A percentile compares a stretch with the other conserved stretches of the same genome.
Evolutionary conservation across 441 rosid genomes (phyloP).

Genomic region (Aquilaria agallochum): DNA sequence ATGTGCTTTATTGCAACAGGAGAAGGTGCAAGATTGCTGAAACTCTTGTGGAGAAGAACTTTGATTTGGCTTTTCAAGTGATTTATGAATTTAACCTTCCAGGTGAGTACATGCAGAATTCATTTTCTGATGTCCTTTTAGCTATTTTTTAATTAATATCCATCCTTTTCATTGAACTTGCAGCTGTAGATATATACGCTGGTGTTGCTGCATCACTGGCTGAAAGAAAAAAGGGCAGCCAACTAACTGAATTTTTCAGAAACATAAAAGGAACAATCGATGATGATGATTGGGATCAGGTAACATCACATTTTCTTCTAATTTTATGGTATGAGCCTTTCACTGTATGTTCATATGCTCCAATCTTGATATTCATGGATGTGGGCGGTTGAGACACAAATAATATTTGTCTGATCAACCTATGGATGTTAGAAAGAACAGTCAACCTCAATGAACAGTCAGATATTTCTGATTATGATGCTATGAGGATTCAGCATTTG

Average conservation of each 20-base stretch:
- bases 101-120: conserved; percentile 35
- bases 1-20: conserved; percentile 45
- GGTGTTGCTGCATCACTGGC: conserved; percentile 96
- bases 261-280: conserved; percentile 88
- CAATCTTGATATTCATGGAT: too few species aligned
- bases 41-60: conserved; percentile 86
- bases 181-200: conserved; percentile 98
- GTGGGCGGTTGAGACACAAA: too few species aligned
- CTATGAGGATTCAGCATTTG: too few species aligned
- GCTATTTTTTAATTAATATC: conserved; percentile 4
- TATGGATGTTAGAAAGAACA: too few species aligned
- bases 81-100: conserved; percentile 90
- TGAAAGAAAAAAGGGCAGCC: conserved; percentile 89
- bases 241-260: conserved; percentile 89
- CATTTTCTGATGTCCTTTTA: neutral
- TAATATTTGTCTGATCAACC: too few species aligned
- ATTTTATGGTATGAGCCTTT: neutral
- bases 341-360: too few species aligned
- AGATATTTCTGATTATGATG: too few species aligned
- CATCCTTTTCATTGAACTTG: conserved; percentile 17
- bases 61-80: conserved; percentile 92
- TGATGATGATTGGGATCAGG: conserved; percentile 99
- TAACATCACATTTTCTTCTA: conserved; percentile 22
- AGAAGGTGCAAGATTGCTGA: conserved; percentile 90
- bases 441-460: too few species aligned